phyloP scores from a whole-genome alignment of 768 basidiomycete genomes.

The Rhodotorula taiwanensis region DNA sequence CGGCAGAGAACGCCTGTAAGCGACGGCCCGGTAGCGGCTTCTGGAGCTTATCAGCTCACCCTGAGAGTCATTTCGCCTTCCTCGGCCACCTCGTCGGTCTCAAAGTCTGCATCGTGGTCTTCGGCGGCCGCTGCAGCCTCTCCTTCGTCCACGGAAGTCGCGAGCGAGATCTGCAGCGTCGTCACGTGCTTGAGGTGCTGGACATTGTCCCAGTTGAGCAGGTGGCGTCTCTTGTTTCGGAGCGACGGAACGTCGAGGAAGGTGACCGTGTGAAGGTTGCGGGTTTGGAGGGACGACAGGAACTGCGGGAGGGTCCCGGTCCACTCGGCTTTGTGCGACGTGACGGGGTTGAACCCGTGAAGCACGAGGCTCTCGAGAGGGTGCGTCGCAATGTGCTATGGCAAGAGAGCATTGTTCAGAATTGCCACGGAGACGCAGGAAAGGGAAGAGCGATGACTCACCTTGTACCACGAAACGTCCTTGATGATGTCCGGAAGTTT shows the following conservation, averaged over 20 bases:
- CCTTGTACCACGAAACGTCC: constrained; percentile 16
- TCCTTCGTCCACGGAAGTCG: constrained; percentile 6
- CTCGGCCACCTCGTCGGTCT: neutral
- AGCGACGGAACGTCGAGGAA: constrained; percentile 28
- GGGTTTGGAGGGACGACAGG: neutral
- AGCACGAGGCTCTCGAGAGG: constrained; percentile 17
- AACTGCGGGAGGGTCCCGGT: constrained; percentile 1
- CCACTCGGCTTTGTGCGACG: constrained; percentile 21
- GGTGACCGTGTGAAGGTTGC: neutral
- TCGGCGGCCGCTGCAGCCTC: neutral
- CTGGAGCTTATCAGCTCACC: neutral
- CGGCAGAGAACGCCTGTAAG: neutral
- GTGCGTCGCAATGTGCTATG: constrained; percentile 9
- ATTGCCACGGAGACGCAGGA: neutral
- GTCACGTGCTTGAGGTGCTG: neutral
- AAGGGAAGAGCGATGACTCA: neutral
- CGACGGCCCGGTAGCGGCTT: no score
- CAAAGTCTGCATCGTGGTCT: neutral
- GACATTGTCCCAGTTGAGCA: constrained; percentile 10
- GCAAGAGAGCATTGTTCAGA: neutral
- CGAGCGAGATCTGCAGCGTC: constrained; percentile 16
- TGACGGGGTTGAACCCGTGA: constrained; percentile 30
- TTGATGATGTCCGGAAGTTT: constrained; percentile 7
- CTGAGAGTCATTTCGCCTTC: constrained; percentile 4
- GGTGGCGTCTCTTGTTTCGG: constrained; percentile 7